A percentile compares a stretch with the other conserved stretches of the same genome.
These are phyloP conservation scores for Fusarium sp. DNA, from an alignment of 2,329 filamentous ascomycete genomes.

Conservation along the genomic window DNA sequence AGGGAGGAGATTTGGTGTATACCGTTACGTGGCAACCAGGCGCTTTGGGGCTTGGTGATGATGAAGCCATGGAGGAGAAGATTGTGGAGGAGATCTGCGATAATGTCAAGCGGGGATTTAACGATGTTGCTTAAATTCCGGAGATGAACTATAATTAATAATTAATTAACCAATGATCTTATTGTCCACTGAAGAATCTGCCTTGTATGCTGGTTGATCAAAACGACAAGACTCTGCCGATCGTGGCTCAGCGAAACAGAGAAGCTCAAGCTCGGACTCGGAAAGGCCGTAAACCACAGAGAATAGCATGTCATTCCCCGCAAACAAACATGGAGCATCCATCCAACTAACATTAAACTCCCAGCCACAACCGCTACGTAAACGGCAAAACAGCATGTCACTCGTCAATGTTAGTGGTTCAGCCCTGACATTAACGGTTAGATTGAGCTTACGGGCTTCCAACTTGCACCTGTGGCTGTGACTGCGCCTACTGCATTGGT, in stretches of 20 bases:
- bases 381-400: conserved; percentile 15
- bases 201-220: not conserved
- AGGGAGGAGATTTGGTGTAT: conserved; percentile 34
- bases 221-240: not conserved
- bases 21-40: conserved; percentile 43
- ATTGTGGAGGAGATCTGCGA: conserved; percentile 38
- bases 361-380: conserved; percentile 3
- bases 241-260: conserved; percentile 21
- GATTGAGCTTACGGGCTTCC: conserved; percentile 28
- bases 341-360: not conserved
- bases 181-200: conserved; percentile 7
- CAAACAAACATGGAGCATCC: not conserved
- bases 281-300: not conserved
- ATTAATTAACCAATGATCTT: not conserved
- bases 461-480: conserved; percentile 29
- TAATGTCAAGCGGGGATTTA: conserved; percentile 26
- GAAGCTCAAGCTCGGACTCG: conserved; percentile 11
- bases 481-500: conserved; percentile 32
- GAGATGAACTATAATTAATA: not conserved
- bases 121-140: conserved; percentile 11
- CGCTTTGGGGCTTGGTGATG: conserved; percentile 36
- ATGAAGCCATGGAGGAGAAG: conserved; percentile 27
- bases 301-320: not conserved
- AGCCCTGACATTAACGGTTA: conserved; percentile 27
- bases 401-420: conserved; percentile 25